Base-by-base conservation (phyloP, 2,329 filamentous ascomycete species). In the Gaeumannomyces sp. region DNA sequence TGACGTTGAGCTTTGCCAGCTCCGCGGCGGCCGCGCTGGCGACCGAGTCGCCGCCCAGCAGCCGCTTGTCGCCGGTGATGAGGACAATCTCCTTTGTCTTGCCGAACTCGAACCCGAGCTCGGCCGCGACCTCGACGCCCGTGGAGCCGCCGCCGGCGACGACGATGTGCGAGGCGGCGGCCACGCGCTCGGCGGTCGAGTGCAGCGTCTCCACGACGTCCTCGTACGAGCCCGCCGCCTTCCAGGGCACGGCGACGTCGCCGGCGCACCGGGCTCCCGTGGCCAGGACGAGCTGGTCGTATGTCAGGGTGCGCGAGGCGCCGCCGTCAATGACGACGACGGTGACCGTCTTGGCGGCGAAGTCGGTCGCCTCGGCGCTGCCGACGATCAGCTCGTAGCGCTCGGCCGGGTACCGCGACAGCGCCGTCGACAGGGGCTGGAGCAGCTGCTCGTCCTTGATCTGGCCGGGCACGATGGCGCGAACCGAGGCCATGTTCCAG, bases 271-370 rank as follows among this genome's bases (percentile, higher is more conserved):
- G 78, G 25, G 84, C 76, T 59, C 85, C 85, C 0, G 84, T 87
- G 22, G 84, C 83, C 57, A 87, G 72, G 58, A 87, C 81, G 60
- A 87, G 79, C 68, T 85, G 81, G 73, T 85, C 82, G 71, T 87
- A 87, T 62, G 71, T 63, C 16, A 84, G 62, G 19, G 70, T 70
- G 53, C 74, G 73, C 14, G 22, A 25, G 31, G 14, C 50, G 28
- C 50, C 61, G 45, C 74, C 74, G n/a, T 69, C 68, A 2, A 70
- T 64, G 25, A 72, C 68, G 22, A 70, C 64, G 27, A 85, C 76
- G n/a, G 70, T 72, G 56, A 85, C 79, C 8, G 79, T 80, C 69
- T 79, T 80, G 66, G 73, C 72, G 22, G 67, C 79, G 38, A 72
- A 70, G 70, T 76, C 74, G 63, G 83, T 77, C 11, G 77, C 77